Evolutionary conservation across 805 yeast genomes (phyloP).

Genomic region (Henningerozyma blattae): DNA sequence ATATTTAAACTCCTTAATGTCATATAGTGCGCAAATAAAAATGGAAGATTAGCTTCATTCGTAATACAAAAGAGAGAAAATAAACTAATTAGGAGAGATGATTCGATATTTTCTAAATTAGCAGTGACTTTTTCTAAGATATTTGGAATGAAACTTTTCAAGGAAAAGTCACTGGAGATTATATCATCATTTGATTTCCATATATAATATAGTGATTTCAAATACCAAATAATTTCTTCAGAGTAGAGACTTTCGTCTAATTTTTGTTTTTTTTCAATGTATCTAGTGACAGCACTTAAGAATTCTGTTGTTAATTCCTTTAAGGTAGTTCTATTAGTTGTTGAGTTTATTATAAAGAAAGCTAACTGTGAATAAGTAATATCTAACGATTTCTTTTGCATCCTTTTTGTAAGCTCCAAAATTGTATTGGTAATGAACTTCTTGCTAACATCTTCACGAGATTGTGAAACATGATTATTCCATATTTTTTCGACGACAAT

Average conservation of each 20-base stretch:
- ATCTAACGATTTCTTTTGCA: slow-evolving; percentile 2
- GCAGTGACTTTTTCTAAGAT: slow-evolving; percentile 1
- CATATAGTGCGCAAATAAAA: slow-evolving; percentile 26
- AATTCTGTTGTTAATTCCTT: too few relatives aligned
- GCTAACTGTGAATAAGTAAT: slow-evolving; percentile 7
- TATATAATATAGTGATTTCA: slow-evolving; percentile 19
- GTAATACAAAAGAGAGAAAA: slow-evolving; percentile 19
- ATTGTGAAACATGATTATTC: slow-evolving; percentile 30
- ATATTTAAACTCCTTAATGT: slow-evolving; percentile 20
- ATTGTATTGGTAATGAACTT: slow-evolving; percentile 6
- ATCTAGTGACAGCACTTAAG: too few relatives aligned
- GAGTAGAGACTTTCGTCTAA: neutral
- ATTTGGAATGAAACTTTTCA: slow-evolving; percentile 4
- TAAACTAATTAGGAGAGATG: slow-evolving; percentile 13
- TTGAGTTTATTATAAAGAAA: slow-evolving; percentile 3
- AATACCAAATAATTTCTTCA: slow-evolving; percentile 19
- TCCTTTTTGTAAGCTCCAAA: neutral
- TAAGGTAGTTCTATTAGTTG: too few relatives aligned
- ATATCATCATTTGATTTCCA: slow-evolving; percentile 4
- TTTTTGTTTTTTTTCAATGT: neutral
- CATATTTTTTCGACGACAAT: slow-evolving; percentile 28
- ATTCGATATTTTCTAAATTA: slow-evolving; percentile 1
- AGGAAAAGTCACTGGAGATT: slow-evolving; percentile 3
- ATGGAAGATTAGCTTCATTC: slow-evolving; percentile 12
- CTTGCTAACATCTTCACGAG: slow-evolving; percentile 19